Percentiles rank a stretch among this genome's conserved stretches.
These are phyloP conservation scores for Papiliotrema flavescens DNA, from an alignment of 1,284 basidiomycete species.

Conservation along the genomic window DNA sequence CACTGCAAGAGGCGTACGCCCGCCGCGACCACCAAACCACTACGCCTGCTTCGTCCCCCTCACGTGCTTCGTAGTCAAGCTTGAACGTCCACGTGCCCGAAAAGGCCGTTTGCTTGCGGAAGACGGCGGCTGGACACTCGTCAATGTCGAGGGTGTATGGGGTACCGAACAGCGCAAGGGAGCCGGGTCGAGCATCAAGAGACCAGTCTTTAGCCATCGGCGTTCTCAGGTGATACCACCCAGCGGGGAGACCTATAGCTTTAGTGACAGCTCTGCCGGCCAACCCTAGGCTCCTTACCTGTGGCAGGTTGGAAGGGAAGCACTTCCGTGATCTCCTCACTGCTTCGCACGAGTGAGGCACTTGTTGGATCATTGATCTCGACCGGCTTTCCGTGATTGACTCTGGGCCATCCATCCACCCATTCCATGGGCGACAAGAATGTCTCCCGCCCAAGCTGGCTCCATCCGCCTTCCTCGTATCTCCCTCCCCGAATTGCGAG, in stretches of 20 bases:
- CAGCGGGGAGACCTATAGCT: background rate
- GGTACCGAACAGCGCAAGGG: background rate
- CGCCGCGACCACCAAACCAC: conserved; percentile 6
- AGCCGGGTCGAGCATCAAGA: background rate
- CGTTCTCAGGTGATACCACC: conserved; percentile 17
- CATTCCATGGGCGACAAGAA: conserved; percentile 22
- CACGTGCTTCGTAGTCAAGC: conserved; percentile 9
- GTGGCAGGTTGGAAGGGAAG: background rate
- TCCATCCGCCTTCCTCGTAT: background rate
- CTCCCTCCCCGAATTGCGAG: conserved; percentile 14
- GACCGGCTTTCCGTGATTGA: conserved; percentile 13
- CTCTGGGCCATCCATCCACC: conserved; percentile 24
- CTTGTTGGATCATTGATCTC: background rate
- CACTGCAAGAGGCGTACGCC: background rate
- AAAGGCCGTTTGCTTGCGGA: conserved; percentile 15
- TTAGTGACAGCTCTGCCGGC: background rate
- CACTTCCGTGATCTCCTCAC: background rate
- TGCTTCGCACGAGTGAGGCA: background rate
- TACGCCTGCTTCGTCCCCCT: conserved; percentile 14
- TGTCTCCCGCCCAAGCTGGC: conserved; percentile 22
- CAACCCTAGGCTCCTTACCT: background rate
- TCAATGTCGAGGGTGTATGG: conserved; percentile 14
- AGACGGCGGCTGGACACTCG: conserved; percentile 12
- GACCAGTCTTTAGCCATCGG: conserved; percentile 4
- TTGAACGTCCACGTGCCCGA: conserved; percentile 7